These are phyloP conservation scores for Orbilia blumenaviensis DNA, from an alignment of 2,329 filamentous ascomycete species.

Conservation along the genomic window DNA sequence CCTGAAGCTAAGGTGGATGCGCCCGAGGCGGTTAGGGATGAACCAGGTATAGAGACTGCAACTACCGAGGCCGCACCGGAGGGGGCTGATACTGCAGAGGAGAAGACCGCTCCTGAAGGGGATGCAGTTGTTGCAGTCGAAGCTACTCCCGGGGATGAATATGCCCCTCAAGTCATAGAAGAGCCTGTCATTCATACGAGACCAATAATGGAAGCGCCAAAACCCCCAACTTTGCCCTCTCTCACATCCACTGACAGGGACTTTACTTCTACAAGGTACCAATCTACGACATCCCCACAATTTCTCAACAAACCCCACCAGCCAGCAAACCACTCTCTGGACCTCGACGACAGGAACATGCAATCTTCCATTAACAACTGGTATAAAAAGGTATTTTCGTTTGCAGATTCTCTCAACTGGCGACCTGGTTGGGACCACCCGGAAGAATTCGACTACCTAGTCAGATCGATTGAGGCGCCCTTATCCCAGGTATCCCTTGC, in stretches of 20 bases:
- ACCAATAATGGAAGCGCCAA: slow-evolving; percentile 42
- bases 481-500: slow-evolving; percentile 40
- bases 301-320: slow-evolving; percentile 47
- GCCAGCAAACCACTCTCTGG: slow-evolving; percentile 36
- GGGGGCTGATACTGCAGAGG: not conserved
- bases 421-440: slow-evolving; percentile 45
- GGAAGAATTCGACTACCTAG: slow-evolving; percentile 39
- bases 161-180: not conserved
- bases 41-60: not conserved
- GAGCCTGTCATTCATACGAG: slow-evolving; percentile 18
- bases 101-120: not conserved
- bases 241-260: slow-evolving; percentile 48
- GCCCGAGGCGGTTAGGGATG: not conserved
- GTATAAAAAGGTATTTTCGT: slow-evolving; percentile 44
- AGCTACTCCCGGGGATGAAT: not conserved
- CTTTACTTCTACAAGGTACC: slow-evolving; percentile 48
- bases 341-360: slow-evolving; percentile 49
- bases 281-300: slow-evolving; percentile 44
- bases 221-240: slow-evolving; percentile 32
- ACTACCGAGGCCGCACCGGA: not conserved
- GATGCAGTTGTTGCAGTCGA: slow-evolving; percentile 3
- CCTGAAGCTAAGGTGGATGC: slow-evolving; percentile 4
- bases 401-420: slow-evolving; percentile 46
- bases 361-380: slow-evolving; percentile 51
- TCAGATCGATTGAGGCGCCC: slow-evolving; percentile 32